phyloP scores from a whole-genome alignment of 805 yeast species.

The Kregervanrija fluxuum region DNA sequence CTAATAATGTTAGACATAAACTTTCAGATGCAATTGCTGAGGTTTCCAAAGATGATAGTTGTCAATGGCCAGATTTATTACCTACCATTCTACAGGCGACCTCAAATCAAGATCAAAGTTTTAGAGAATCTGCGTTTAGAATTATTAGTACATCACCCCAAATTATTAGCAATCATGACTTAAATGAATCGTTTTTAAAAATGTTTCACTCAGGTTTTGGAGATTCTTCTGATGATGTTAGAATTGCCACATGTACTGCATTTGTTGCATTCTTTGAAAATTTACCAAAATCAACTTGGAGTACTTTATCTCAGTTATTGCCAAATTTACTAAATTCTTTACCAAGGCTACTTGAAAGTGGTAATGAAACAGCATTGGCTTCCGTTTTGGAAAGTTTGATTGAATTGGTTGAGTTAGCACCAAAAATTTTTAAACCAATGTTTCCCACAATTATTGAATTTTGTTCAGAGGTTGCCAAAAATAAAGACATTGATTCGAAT shows the following conservation, averaged over 20 bases:
- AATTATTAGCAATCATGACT: conserved; percentile 44
- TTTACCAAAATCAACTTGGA: conserved; percentile 76
- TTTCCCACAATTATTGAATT: conserved; percentile 84
- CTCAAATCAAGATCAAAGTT: conserved; percentile 43
- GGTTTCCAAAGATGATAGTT: conserved; percentile 63
- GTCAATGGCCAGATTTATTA: conserved; percentile 71
- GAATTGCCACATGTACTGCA: conserved; percentile 87
- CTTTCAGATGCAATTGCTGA: conserved; percentile 92
- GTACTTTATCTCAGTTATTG: conserved; percentile 63
- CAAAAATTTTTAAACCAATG: conserved; percentile 89
- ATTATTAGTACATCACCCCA: conserved; percentile 82
- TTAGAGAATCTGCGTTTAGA: conserved; percentile 88
- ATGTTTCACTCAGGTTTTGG: conserved; percentile 76
- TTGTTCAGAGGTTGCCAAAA: conserved; percentile 74
- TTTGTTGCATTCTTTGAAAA: conserved; percentile 84
- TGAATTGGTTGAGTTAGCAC: conserved; percentile 88
- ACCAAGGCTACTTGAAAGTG: conserved; percentile 73
- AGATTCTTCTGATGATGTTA: conserved; percentile 73
- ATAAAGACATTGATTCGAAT: conserved; percentile 67
- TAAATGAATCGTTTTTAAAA: conserved; percentile 44
- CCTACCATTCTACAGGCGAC: conserved; percentile 66
- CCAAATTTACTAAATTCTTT: conserved; percentile 82
- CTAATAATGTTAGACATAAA: conserved; percentile 81
- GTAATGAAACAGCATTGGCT: conserved; percentile 75
- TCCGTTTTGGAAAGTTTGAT: conserved; percentile 84